Percentiles rank a stretch among this genome's conserved stretches.
phyloP scores from a whole-genome alignment of 345 rosid species.

The Diplotaxis tenuifolia region DNA sequence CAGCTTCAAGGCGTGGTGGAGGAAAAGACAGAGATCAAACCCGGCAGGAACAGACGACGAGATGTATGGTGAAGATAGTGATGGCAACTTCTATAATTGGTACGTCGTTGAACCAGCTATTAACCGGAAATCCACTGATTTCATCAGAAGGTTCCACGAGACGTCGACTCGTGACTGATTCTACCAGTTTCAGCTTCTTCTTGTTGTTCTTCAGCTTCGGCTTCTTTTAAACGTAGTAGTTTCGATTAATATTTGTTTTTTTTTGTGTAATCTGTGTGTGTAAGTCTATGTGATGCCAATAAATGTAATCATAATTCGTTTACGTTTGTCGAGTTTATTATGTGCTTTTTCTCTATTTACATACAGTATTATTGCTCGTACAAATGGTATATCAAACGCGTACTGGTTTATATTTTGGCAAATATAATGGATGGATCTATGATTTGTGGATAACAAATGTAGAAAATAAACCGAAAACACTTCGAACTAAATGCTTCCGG shows the following conservation, averaged over 20 bases:
- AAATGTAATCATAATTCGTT: conserved; percentile 13
- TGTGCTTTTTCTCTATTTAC: not conserved
- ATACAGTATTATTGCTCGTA: not conserved
- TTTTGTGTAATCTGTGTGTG: not conserved
- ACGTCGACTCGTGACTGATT: conserved; percentile 29
- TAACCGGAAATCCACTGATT: conserved; percentile 39
- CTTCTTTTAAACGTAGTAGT: not conserved
- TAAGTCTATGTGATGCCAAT: conserved; percentile 15
- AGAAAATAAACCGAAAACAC: not conserved
- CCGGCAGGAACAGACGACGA: conserved; percentile 28
- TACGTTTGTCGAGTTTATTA: not conserved
- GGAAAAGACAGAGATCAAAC: conserved; percentile 31
- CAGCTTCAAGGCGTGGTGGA: conserved; percentile 41
- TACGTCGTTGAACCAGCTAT: conserved; percentile 40
- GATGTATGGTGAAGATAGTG: conserved; percentile 29
- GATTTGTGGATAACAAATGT: not conserved
- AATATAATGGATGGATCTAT: not conserved
- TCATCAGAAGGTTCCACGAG: conserved; percentile 45
- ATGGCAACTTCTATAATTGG: conserved; percentile 34
- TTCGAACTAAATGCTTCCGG: not conserved
- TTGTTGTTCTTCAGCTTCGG: not conserved
- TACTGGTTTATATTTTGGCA: conserved; percentile 4
- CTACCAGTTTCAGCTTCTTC: not conserved
- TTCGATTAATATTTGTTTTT: conserved; percentile 7
- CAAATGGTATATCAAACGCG: not conserved